phyloP scores from a whole-genome alignment of 495 filamentous ascomycete genomes.

The Hypoxylon intermedium region DNA sequence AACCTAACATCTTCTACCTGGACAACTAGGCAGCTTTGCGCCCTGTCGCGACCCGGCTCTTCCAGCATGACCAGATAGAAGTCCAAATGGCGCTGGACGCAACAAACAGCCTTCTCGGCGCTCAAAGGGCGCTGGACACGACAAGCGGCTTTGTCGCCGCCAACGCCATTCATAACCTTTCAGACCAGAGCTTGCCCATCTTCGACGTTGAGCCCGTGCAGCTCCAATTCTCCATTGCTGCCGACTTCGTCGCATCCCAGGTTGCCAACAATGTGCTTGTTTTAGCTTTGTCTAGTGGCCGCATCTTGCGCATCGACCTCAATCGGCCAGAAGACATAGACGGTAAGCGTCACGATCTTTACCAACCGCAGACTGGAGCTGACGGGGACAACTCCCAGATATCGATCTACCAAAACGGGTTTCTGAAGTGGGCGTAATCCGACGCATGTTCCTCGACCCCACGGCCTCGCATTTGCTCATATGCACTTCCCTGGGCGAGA shows the following conservation, averaged over 20 bases:
- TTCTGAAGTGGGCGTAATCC: conserved; percentile 87
- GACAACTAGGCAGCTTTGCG: conserved; percentile 20
- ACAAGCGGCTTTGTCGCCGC: conserved; percentile 60
- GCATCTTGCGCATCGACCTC: conserved; percentile 91
- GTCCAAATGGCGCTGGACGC: conserved; percentile 51
- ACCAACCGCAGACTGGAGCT: not conserved
- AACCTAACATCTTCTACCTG: not conserved
- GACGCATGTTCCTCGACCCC: conserved; percentile 94
- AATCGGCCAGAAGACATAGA: conserved; percentile 95
- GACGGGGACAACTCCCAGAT: conserved; percentile 59
- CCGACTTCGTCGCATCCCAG: conserved; percentile 94
- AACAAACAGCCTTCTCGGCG: conserved; percentile 57
- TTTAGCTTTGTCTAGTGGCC: conserved; percentile 83
- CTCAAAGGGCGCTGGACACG: conserved; percentile 30
- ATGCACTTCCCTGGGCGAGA: conserved; percentile 88
- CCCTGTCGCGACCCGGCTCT: conserved; percentile 10
- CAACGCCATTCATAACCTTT: conserved; percentile 61
- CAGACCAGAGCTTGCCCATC: conserved; percentile 75
- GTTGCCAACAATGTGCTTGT: conserved; percentile 97
- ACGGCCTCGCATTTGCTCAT: conserved; percentile 94
- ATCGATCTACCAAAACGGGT: conserved; percentile 96
- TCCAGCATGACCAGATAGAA: conserved; percentile 36
- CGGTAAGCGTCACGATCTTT: conserved; percentile 59
- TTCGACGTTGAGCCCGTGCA: conserved; percentile 91
- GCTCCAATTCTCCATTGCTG: conserved; percentile 87